Evolutionary conservation across 495 filamentous ascomycete species (phyloP).

Genomic region (Hamigera avellanea): DNA sequence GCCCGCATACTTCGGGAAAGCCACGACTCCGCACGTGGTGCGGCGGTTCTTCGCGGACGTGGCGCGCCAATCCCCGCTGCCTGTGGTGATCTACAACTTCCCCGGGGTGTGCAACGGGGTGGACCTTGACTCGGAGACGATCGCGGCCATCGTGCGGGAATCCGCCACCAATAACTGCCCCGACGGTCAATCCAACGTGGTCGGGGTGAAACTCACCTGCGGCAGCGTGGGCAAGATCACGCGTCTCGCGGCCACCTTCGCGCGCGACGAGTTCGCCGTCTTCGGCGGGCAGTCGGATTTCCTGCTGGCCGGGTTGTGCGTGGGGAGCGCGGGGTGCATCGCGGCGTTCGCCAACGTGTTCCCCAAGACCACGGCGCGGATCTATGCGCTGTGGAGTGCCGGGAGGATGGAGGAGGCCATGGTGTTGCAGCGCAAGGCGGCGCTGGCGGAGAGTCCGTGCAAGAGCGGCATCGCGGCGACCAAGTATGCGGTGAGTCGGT

Average conservation of each 20-base stretch:
- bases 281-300: slow-evolving; percentile 65
- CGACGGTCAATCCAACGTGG: slow-evolving; percentile 39
- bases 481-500: slow-evolving; percentile 51
- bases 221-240: slow-evolving; percentile 58
- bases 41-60: slow-evolving; percentile 50
- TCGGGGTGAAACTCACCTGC: slow-evolving; percentile 61
- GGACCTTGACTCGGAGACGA: slow-evolving; percentile 52
- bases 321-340: slow-evolving; percentile 52
- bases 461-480: slow-evolving; percentile 52
- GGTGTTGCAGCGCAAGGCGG: slow-evolving; percentile 40
- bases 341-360: slow-evolving; percentile 58
- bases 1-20: slow-evolving; percentile 52
- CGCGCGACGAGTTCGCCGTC: slow-evolving; percentile 43
- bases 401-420: slow-evolving; percentile 42
- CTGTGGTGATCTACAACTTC: slow-evolving; percentile 61
- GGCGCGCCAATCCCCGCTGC: slow-evolving; percentile 35
- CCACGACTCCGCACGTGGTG: slow-evolving; percentile 45
- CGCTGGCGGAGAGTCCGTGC: slow-evolving; percentile 42
- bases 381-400: slow-evolving; percentile 41
- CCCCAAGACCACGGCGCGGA: slow-evolving; percentile 38
- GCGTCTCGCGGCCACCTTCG: slow-evolving; percentile 42
- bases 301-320: slow-evolving; percentile 44
- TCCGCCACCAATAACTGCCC: slow-evolving; percentile 25
- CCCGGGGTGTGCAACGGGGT: slow-evolving; percentile 62
- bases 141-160: slow-evolving; percentile 35